Base-by-base conservation (phyloP, 345 rosid species). In the Linum lewisii region DNA sequence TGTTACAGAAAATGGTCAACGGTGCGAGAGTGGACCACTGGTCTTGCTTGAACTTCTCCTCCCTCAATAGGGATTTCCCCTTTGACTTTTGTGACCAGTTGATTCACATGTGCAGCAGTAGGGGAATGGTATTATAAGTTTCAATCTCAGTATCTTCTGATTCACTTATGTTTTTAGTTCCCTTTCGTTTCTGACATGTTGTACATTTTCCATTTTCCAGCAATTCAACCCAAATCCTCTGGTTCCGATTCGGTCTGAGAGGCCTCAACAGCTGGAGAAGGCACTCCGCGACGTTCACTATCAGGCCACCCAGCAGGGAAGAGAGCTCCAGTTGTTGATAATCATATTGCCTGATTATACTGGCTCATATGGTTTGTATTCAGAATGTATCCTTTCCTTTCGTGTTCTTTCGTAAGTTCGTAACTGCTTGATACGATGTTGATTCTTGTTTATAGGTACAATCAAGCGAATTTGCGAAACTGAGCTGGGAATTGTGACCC, bases 51-150 rank as follows among this genome's bases (percentile, higher is more conserved):
- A 78, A 57, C 65, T 92, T 92, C 66, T 76, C 93, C 0, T 6
- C 18, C 0, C 55, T 72, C 21, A 42, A 51, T 0, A 53, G 1
- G 11, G 29, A 65, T 29, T 23, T 79, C 45, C 78, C 77, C 0
- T 4, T 0, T 9, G 72, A 67, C 1, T 91, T 91, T 26, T 85
- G 86, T 64, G 10, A 6, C 0, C 76, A 76, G 1, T 47, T 91
- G 67, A 63, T 66, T 22, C 63, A 59, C 0, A 88, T 87, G 95
- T 91, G 97, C 36, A 64, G 9, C 47, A 74, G 73, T 47, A 85
- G 78, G 69, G 95, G 96, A 50, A 87, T 91, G 89, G 98, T 88
- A 70, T 2, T 26, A 6, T 70, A n/a, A n/a, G n/a, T n/a, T n/a
- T n/a, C n/a, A n/a, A n/a, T n/a, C n/a, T n/a, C n/a, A n/a, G n/a